Base-by-base conservation (phyloP, 306 rosid species). In the Rubus parviflorus region DNA sequence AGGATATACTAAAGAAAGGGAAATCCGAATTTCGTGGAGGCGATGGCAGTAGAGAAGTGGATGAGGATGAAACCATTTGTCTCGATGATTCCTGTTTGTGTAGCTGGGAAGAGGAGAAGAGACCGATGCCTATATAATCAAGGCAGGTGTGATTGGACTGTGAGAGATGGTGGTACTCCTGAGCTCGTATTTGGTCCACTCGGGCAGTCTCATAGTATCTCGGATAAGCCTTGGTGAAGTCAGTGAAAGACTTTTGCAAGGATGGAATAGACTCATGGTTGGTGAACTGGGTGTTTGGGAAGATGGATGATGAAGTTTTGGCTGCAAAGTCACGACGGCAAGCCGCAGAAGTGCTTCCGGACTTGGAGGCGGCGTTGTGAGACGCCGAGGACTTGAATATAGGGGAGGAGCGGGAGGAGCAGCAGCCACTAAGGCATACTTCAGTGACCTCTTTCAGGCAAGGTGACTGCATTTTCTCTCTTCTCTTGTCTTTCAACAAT, bases 71-170 rank as follows among this genome's bases (percentile, higher is more conserved):
- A 4, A 92, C 81, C 54, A 57, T 37, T 63, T 82, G 80, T 82
- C 78, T 85, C n/a, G 81, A 75, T 22, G 87, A 25, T 42, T 79
- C 81, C 12, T 79, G 87, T 75, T 81, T 75, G 70, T 90, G 94
- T 10, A 85, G 67, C 71, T 94, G 98, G 62, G 86, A 86, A 35
- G 86, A 81, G 2, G 97, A 94, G 88, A 90, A 95, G 58, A 95
- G 97, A 72, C 98, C 98, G 61, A 90, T 88, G 41, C 98, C 98
- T 47, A 95, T 88, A 53, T 95, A 95, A 83, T 95, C 98, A 67
- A 92, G 95, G 76, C 97, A 90, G 69, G 91, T 85, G 23, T 84
- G 90, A 42, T 81, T 82, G 12, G 93, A 84, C 41, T 62, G 64
- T 4, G 88, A 79, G 70, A 94, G 97, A 75, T 92, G 97, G 60